Percentiles rank a stretch among this genome's conserved stretches.
Evolutionary conservation across 805 yeast genomes (phyloP).

Genomic region (Yamadazyma tumulicola): DNA sequence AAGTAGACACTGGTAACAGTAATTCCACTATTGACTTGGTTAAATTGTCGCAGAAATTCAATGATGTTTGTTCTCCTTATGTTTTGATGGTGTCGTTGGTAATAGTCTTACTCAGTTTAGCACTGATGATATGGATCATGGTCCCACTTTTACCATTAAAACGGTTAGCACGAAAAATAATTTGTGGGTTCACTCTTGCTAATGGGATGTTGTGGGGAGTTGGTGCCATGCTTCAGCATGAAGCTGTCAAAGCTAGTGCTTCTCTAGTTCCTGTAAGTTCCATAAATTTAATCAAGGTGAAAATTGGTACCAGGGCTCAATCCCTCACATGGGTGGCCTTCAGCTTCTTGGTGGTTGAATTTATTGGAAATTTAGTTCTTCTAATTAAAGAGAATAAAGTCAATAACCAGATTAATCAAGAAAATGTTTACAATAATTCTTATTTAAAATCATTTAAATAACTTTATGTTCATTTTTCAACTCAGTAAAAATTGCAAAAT

Average conservation of each 20-base stretch:
- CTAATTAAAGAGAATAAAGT: constrained; percentile 21
- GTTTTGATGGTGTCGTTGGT: constrained; percentile 48
- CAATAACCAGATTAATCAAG: too few relatives aligned
- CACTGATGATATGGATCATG: constrained; percentile 30
- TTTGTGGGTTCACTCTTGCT: constrained; percentile 29
- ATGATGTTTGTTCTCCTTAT: constrained; percentile 51
- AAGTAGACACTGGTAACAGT: constrained; percentile 8
- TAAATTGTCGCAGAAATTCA: constrained; percentile 43
- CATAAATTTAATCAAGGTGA: constrained; percentile 43
- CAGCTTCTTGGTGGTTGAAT: constrained; percentile 41
- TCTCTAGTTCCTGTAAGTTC: constrained; percentile 48
- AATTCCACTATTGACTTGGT: constrained; percentile 38
- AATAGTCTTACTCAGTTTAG: constrained; percentile 33
- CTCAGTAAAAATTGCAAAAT: too few relatives aligned
- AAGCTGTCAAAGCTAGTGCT: constrained; percentile 46
- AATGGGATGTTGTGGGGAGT: constrained; percentile 55
- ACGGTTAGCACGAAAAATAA: constrained; percentile 15
- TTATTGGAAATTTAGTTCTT: constrained; percentile 32
- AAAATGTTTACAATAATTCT: too few relatives aligned
- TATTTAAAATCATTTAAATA: too few relatives aligned
- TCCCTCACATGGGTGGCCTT: constrained; percentile 63
- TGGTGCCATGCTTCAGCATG: constrained; percentile 62
- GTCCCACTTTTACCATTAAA: constrained; percentile 52
- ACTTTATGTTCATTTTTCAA: too few relatives aligned
- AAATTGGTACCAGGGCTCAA: constrained; percentile 49